Percentiles rank a stretch among this genome's conserved stretches.
Conservation (phyloP, 768 basidiomycete genomes). For the Hydnum rufescens region DNA sequence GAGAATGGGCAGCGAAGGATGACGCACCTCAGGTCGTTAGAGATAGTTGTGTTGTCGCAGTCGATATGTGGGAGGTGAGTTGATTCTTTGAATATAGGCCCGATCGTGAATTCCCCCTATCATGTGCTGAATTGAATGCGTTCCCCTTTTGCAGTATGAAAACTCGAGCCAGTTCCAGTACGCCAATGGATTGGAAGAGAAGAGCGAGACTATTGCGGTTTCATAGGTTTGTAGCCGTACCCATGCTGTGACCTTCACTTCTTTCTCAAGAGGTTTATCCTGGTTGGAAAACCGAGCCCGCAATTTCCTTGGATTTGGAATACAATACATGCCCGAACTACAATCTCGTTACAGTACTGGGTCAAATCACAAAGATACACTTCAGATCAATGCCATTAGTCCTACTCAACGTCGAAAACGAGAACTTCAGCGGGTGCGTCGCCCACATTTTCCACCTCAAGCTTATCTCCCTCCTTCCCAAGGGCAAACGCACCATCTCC, state of each 20-base stretch:
- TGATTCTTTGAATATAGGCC: too few relatives aligned
- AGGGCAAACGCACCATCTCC: constrained; percentile 8
- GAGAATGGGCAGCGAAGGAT: constrained; percentile 59
- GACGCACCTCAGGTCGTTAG: constrained; percentile 79
- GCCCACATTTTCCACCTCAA: constrained; percentile 9
- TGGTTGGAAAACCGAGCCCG: too few relatives aligned
- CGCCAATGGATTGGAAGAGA: constrained; percentile 28
- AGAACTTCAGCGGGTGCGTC: constrained; percentile 5
- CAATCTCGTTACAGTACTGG: too few relatives aligned
- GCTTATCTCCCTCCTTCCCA: constrained; percentile 5
- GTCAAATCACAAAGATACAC: too few relatives aligned
- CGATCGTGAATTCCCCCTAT: background rate
- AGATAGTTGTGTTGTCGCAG: constrained; percentile 89
- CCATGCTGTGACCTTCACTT: too few relatives aligned
- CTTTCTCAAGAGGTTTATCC: too few relatives aligned
- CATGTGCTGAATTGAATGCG: background rate
- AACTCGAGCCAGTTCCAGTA: constrained; percentile 70
- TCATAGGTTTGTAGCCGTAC: too few relatives aligned
- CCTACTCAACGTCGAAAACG: constrained; percentile 10
- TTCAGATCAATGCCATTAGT: too few relatives aligned
- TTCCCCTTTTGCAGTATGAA: constrained; percentile 34
- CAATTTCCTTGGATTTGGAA: too few relatives aligned
- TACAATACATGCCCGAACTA: too few relatives aligned
- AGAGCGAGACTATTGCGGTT: too few relatives aligned
- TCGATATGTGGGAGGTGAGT: constrained; percentile 92